These are phyloP conservation scores for Ilyonectria mors-panacis DNA, from an alignment of 2,329 filamentous ascomycete species.

Conservation along the genomic window DNA sequence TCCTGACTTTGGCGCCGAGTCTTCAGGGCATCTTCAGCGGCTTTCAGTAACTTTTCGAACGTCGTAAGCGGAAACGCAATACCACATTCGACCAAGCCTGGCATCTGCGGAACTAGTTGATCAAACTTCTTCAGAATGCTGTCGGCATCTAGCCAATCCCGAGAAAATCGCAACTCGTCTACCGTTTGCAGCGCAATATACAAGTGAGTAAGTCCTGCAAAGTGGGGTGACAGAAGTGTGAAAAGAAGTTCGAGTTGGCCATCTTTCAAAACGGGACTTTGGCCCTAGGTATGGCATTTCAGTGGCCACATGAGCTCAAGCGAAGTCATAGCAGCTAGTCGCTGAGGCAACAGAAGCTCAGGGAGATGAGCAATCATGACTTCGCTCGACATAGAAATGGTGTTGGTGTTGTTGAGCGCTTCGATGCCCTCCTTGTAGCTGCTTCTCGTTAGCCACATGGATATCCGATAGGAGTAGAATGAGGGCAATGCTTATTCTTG, in stretches of 20 bases:
- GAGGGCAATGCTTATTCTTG: slow-evolving; percentile 5
- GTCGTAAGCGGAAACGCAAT: not conserved
- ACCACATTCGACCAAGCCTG: not conserved
- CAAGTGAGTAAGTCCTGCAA: not conserved
- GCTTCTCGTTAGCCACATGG: not conserved
- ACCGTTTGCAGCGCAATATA: not conserved
- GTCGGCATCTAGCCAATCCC: not conserved
- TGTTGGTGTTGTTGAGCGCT: slow-evolving; percentile 17
- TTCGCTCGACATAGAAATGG: not conserved
- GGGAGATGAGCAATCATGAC: not conserved
- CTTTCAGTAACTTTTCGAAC: not conserved
- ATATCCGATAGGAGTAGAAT: not conserved
- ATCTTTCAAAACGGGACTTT: not conserved
- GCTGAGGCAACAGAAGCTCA: not conserved
- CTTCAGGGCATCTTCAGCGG: not conserved
- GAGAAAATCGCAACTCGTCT: not conserved
- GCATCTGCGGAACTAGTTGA: not conserved
- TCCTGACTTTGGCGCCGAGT: not conserved
- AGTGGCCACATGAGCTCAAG: slow-evolving; percentile 23
- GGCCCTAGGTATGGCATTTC: not conserved
- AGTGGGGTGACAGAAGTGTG: not conserved
- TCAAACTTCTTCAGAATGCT: not conserved
- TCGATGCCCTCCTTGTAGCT: slow-evolving; percentile 30
- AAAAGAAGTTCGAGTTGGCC: not conserved
- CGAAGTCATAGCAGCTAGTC: slow-evolving; percentile 13